Conservation (phyloP, 805 yeast genomes). For the Phaffomyces opuntiae region DNA sequence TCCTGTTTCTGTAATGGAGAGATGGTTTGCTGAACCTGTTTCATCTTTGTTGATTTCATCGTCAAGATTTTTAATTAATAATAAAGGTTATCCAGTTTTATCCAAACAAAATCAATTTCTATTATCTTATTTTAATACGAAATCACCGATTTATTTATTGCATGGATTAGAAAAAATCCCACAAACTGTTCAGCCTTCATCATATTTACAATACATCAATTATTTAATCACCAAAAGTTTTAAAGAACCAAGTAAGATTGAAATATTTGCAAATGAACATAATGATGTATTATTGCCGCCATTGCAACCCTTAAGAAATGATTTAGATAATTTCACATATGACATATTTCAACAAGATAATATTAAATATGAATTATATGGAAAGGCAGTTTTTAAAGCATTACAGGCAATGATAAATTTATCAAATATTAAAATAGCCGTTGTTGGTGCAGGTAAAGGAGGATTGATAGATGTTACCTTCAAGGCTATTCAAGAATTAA, state of each 20-base stretch:
- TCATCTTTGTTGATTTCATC: conserved; percentile 49
- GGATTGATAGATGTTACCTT: conserved; percentile 57
- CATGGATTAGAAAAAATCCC: conserved; percentile 47
- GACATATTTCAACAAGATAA: conserved; percentile 64
- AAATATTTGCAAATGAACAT: conserved; percentile 25
- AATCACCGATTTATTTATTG: conserved; percentile 37
- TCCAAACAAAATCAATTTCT: conserved; percentile 49
- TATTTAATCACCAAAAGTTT: conserved; percentile 29
- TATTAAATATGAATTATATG: conserved; percentile 61
- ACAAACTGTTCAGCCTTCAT: conserved; percentile 25
- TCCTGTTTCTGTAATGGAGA: conserved; percentile 41
- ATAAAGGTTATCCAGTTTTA: conserved; percentile 58
- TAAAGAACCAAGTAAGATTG: conserved; percentile 25
- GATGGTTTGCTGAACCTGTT: conserved; percentile 70
- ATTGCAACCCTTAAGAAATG: conserved; percentile 59
- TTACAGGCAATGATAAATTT: conserved; percentile 19
- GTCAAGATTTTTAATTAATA: conserved; percentile 49
- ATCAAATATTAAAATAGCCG: conserved; percentile 35
- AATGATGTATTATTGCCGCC: conserved; percentile 40
- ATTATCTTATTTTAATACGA: conserved; percentile 36
- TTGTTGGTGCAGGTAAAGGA: conserved; percentile 89
- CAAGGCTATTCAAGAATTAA: conserved; percentile 31
- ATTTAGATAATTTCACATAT: conserved; percentile 56
- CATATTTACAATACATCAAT: conserved; percentile 37
- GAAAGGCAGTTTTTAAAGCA: conserved; percentile 16